Evolutionary conservation across 208 protist genomes (phyloP), one percentile per base, ranked within the genome.

Genomic region (Phytomonas francai): DNA sequence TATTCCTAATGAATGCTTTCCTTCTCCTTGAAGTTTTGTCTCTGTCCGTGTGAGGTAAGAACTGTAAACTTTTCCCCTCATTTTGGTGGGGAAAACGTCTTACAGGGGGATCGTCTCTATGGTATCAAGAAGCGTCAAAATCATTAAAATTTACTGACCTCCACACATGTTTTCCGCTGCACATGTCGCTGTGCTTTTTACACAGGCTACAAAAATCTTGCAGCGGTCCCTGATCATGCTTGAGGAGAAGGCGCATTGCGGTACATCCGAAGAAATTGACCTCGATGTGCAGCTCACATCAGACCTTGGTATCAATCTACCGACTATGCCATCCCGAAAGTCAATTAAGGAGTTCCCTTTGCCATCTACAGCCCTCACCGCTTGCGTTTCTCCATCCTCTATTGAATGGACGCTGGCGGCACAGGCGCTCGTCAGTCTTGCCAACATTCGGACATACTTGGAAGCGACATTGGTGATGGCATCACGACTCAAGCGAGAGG

Each of bases 381-480:
- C 16, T 54, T 54, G 19, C 22, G 19, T 25, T 54, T 54, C 19
- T 19, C 3, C 45, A 25, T 54, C 19, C 19, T 6, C 45, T 9
- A 25, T 54, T 25, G 45, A 54, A 54, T 54, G 45, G 45, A 19
- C 25, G 19, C 45, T 22, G 45, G 25, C 22, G 45, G 19, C 19
- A 12, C 45, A 54, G 45, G 19, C 45, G 11, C 45, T 54, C 25
- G 45, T 25, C 19, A 54, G 16, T 54, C 2, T 54, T 9, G 45
- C 69, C 0, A 57, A 79, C 19, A 72, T 89, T 56, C 72, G 72
- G 8, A 66, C 68, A 14, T 88, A 80, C 49, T 66, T 86, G 0
- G 82, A 85, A 22, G 84, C 83, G 19, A 56, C 82, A 0, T 54
- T 62, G 8, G 75, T 49, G 3, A 83, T 92, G 71, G 65, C 67